phyloP scores from a whole-genome alignment of 2,329 filamentous ascomycete species.

The Tolypocladium sp. region DNA sequence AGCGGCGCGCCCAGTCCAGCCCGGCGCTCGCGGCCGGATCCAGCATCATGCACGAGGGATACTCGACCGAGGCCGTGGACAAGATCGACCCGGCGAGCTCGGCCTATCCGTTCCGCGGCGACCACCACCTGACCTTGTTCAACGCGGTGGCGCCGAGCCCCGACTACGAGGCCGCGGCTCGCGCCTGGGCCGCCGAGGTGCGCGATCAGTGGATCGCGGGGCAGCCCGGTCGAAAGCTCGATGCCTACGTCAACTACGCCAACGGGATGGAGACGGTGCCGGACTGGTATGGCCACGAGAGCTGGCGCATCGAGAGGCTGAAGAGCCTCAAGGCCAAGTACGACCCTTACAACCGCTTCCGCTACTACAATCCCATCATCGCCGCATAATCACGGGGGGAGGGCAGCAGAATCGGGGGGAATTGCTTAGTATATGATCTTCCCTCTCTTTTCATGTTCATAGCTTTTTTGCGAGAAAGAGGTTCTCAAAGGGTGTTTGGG shows the following conservation, averaged over 20 bases:
- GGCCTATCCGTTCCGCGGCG: constrained; percentile 11
- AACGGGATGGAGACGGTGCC: constrained; percentile 10
- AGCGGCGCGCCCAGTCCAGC: background rate
- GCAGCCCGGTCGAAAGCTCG: constrained; percentile 4
- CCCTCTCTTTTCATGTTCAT: no score
- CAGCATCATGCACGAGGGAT: constrained; percentile 14
- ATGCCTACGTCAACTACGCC: constrained; percentile 15
- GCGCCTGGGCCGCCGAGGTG: background rate
- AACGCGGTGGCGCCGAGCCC: no score
- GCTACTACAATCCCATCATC: constrained; percentile 1
- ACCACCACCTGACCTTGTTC: constrained; percentile 8
- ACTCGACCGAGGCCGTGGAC: constrained; percentile 8
- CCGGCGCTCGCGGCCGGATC: constrained; percentile 6
- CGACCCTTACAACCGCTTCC: background rate
- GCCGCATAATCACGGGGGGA: no score
- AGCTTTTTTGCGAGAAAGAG: no score
- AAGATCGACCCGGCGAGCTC: constrained; percentile 5
- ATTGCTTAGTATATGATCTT: no score
- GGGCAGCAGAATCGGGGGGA: no score
- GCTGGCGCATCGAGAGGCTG: background rate
- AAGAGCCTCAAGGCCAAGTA: background rate
- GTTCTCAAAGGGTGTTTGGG: no score
- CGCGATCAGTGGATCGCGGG: constrained; percentile 10
- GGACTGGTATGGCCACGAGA: constrained; percentile 10
- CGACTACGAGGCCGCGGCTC: no score